Evolutionary conservation across 2,329 filamentous ascomycete species (phyloP), one percentile per base, ranked within the genome.

Genomic region (Hymenoscyphus salicellus): DNA sequence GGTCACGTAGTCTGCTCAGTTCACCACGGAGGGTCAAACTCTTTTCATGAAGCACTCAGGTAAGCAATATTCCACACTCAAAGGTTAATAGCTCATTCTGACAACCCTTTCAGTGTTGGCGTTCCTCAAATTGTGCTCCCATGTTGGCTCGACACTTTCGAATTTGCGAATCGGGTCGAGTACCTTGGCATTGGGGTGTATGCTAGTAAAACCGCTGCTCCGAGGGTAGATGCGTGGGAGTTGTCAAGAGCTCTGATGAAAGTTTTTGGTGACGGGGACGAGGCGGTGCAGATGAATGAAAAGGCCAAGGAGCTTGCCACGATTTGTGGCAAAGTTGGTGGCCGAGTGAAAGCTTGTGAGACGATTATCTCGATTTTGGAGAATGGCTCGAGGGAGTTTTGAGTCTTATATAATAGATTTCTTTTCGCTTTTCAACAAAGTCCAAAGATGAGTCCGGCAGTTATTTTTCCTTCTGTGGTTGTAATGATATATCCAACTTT

Each of bases 111-210:
- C 32, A 81, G 81, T 4, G 74, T 76, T 10, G 80, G 80, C 1
- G 73, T 80, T 3, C 77, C 81, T 1, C 81, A 83, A 49, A 68
- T 83, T 5, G 66, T 83, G 5, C 73, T 84, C 1, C 81, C 82
- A 0, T 66, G 77, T 0, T 83, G 81, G 81, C 72, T 78, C 0
- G 81, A 83, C 60, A 75, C 78, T 0, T 81, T 81, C 62, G 79
- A 81, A 58, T 82, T 77, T 61, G 80, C 80, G 7, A 72, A 73
- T 16, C 75, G 77, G 1, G 78, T 77, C 0, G 80, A 83, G 68
- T 78, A 74, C 59, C 68, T 80, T 0, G 77, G 77, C 0, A 74
- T 83, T 11, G 81, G 81, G 1, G 59, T 72, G 10, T 68, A 67
- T 11, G 70, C 66, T 17, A 72, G 66, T 55, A 58, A 60, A 20